Conservation (phyloP, 352 stramenopile genomes). For the Thalassiosira sp. region DNA sequence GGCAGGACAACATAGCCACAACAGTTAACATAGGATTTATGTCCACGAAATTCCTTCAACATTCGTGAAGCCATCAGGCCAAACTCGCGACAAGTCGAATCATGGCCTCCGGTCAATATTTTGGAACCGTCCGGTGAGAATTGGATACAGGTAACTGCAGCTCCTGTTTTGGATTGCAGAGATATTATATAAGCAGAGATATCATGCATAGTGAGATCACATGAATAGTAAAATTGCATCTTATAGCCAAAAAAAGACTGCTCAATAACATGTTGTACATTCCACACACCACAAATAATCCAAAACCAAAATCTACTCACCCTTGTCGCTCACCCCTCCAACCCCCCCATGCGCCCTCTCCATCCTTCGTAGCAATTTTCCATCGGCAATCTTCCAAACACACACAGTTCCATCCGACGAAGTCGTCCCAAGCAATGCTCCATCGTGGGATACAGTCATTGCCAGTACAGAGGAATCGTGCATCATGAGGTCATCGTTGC, state of each 20-base stretch:
- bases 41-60: conserved; percentile 92
- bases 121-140: conserved; percentile 91
- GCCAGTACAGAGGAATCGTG: conserved; percentile 87
- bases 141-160: conserved; percentile 85
- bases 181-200: no score
- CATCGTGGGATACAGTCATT: conserved; percentile 87
- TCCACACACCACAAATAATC: no score
- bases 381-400: conserved; percentile 90
- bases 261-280: no score
- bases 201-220: no score
- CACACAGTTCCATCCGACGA: conserved; percentile 88
- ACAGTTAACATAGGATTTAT: conserved; percentile 90
- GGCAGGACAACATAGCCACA: conserved; percentile 58
- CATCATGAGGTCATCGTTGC: conserved; percentile 91
- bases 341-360: conserved; percentile 83
- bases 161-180: conserved; percentile 37
- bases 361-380: conserved; percentile 89
- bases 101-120: conserved; percentile 88
- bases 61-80: conserved; percentile 89
- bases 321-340: conserved; percentile 40
- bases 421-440: conserved; percentile 87
- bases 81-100: conserved; percentile 90
- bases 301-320: conserved; percentile 24
- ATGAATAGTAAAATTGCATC: no score
- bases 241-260: no score